Conservation (phyloP, 768 basidiomycete genomes). For the Roridomyces roridus region DNA sequence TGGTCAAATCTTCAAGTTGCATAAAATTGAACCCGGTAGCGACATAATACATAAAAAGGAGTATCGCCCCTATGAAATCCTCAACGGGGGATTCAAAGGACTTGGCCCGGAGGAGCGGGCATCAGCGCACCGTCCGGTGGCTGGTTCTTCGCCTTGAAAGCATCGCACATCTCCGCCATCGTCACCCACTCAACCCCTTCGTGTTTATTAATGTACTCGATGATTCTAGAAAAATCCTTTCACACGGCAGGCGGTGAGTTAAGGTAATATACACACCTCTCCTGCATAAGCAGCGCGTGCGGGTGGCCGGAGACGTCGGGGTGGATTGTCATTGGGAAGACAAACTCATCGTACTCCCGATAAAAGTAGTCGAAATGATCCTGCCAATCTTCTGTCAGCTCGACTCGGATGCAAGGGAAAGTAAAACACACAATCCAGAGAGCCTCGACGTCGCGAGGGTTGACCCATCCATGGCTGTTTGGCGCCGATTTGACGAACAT, state of each 20-base stretch:
- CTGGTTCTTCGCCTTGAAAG: constrained; percentile 60
- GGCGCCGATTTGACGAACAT: constrained; percentile 74
- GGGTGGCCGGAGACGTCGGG: constrained; percentile 72
- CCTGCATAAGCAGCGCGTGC: constrained; percentile 78
- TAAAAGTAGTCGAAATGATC: constrained; percentile 13
- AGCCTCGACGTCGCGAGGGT: constrained; percentile 66
- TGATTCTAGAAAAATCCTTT: constrained; percentile 59
- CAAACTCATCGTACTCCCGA: constrained; percentile 67
- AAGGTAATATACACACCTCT: too few relatives aligned
- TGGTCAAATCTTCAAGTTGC: too few relatives aligned
- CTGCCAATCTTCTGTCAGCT: neutral
- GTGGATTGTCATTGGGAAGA: constrained; percentile 82
- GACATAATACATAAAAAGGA: too few relatives aligned
- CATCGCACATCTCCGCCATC: constrained; percentile 69
- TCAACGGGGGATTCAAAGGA: neutral
- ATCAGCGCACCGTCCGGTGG: constrained; percentile 58
- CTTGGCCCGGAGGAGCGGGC: constrained; percentile 40
- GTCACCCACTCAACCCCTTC: constrained; percentile 74
- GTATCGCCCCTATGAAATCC: neutral
- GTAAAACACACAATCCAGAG: constrained; percentile 62
- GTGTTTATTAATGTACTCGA: constrained; percentile 77
- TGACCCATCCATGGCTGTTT: constrained; percentile 80
- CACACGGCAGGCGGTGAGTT: too few relatives aligned
- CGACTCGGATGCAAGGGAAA: neutral
- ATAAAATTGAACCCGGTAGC: too few relatives aligned